Evolutionary conservation across 2,329 filamentous ascomycete genomes (phyloP).

Genomic region (Neonectria ditissima): DNA sequence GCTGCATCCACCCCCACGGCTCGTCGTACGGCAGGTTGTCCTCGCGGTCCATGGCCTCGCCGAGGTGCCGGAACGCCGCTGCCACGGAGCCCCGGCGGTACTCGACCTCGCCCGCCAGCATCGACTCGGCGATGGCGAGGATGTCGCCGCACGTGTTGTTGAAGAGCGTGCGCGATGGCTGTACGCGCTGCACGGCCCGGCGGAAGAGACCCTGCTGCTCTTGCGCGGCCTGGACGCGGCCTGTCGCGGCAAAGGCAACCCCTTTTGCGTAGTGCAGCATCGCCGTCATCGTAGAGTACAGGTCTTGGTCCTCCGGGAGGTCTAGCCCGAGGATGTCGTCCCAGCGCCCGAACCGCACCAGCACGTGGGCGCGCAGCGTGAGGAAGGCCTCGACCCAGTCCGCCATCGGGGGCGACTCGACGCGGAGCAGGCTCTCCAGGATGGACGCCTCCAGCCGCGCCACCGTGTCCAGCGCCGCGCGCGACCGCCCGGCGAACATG

Average conservation of each 20-base stretch:
- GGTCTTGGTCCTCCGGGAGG: slow-evolving; percentile 66
- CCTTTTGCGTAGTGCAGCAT: slow-evolving; percentile 77
- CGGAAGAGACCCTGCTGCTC: slow-evolving; percentile 63
- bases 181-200: slow-evolving; percentile 64
- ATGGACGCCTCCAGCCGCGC: slow-evolving; percentile 70
- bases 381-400: slow-evolving; percentile 82
- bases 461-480: slow-evolving; percentile 71
- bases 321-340: slow-evolving; percentile 69
- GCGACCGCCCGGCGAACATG: slow-evolving; percentile 78
- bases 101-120: slow-evolving; percentile 80
- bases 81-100: slow-evolving; percentile 73
- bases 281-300: slow-evolving; percentile 78
- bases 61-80: slow-evolving; percentile 68
- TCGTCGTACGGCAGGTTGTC: slow-evolving; percentile 76
- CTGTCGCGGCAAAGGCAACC: slow-evolving; percentile 72
- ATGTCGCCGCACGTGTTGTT: slow-evolving; percentile 63
- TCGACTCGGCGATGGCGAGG: slow-evolving; percentile 69
- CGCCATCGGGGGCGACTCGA: slow-evolving; percentile 78
- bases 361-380: slow-evolving; percentile 74
- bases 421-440: slow-evolving; percentile 71
- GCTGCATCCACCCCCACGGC: slow-evolving; percentile 85
- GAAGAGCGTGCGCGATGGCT: slow-evolving; percentile 66
- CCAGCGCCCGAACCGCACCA: slow-evolving; percentile 82
- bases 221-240: slow-evolving; percentile 66
- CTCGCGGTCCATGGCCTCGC: slow-evolving; percentile 67